Evolutionary conservation across 768 basidiomycete genomes (phyloP), one percentile per base, ranked within the genome.

Genomic region (Tubosaeta sp.): DNA sequence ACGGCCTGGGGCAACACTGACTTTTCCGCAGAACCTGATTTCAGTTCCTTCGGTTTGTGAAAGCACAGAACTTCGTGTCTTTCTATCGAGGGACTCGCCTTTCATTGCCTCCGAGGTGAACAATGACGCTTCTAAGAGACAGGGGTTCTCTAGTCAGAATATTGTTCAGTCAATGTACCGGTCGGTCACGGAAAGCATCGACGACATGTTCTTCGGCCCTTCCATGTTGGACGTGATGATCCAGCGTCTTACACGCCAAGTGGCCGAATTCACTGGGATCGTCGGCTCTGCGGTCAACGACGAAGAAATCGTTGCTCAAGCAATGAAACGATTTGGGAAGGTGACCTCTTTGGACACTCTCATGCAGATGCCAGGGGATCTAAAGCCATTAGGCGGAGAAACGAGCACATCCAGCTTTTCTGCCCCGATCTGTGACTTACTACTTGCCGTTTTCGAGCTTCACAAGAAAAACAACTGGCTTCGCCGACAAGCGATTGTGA

Each of bases 391-490:
- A 34, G 87, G 91, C 19, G 93, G 91, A 33, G 95, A 97, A 68
- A 90, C 88, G 2, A 93, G 88, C 52, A 82, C 86, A 14, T 92
- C 91, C 4, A 84, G 83, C 2, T 98, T 98, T 68, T 91, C 93
- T 2, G 84, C 86, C 0, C 95, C 97, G 0, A 97, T 98, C 35
- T 95, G 93, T 61, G 95, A 99, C 63, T 73, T 99, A 26, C 77
- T 97, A 43, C 77, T 98, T 48, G 91, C 95, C 12, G 78, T 97
- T 10, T 98, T 99, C 60, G 95, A 97, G 68, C 80, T 98, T 16
- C 85, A 97, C 71, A 93, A 91, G 76, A 86, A 91, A 69, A 94
- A 95, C 62, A 97, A 95, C 60, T 99, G 97, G 97, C 74, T 98
- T 26, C 79, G 95, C 48, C 76, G 91, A 17, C 97, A 98, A 66